Conservation (phyloP, 768 basidiomycete genomes). For the Melanogaster broomeanus region DNA sequence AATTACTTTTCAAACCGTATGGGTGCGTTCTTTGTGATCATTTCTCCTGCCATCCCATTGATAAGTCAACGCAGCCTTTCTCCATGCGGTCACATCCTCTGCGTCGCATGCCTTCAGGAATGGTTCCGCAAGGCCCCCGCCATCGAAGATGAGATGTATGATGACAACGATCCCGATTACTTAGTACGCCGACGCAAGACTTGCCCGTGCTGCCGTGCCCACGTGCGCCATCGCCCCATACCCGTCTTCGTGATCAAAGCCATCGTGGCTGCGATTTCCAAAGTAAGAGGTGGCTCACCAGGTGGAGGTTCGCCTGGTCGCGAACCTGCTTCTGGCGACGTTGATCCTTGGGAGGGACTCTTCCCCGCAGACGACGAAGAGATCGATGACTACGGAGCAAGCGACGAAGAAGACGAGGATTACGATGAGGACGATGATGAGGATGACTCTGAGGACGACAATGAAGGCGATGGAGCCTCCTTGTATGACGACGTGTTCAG, state of each 20-base stretch:
- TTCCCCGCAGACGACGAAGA: slow-evolving; percentile 52
- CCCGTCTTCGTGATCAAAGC: slow-evolving; percentile 71
- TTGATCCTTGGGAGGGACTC: slow-evolving; percentile 73
- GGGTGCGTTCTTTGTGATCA: slow-evolving; percentile 47
- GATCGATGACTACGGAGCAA: slow-evolving; percentile 35
- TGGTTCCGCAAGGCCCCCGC: slow-evolving; percentile 76
- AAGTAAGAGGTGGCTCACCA: slow-evolving; percentile 35
- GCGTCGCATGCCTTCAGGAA: slow-evolving; percentile 67
- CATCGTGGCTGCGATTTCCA: slow-evolving; percentile 50
- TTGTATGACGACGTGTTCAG: slow-evolving; percentile 36
- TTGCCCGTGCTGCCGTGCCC: slow-evolving; percentile 71
- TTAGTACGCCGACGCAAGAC: slow-evolving; percentile 63
- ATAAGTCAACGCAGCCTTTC: slow-evolving; percentile 48
- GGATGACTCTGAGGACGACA: slow-evolving; percentile 24
- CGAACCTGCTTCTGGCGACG: slow-evolving; percentile 38
- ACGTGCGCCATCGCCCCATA: slow-evolving; percentile 57
- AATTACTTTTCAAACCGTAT: slow-evolving; percentile 62
- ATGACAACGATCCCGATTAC: slow-evolving; percentile 43
- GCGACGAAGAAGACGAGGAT: slow-evolving; percentile 23
- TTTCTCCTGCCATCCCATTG: not conserved
- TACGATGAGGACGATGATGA: slow-evolving; percentile 30
- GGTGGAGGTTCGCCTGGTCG: slow-evolving; percentile 19
- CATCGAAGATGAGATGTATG: slow-evolving; percentile 44
- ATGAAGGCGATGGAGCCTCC: slow-evolving; percentile 33
- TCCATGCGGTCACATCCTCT: slow-evolving; percentile 81